Base-by-base conservation (phyloP, 140 eudicot genomes). In the Bidens hawaiensis region DNA sequence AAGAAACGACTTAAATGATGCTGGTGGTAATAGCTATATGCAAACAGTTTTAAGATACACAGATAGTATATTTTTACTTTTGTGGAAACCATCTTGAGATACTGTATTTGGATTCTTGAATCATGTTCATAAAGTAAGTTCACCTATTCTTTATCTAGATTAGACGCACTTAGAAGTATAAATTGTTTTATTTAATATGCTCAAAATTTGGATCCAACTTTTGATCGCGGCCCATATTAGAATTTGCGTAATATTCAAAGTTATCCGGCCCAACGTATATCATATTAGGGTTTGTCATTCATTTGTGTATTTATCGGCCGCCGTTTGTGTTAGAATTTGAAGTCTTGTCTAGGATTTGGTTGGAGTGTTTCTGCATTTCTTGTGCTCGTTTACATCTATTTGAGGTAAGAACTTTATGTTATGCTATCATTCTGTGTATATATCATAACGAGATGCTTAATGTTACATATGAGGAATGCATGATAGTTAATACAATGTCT, bases 141-240 rank as follows among this genome's bases (percentile, higher is more conserved):
- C 30, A 17, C 40, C 59, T 17, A 24, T 36, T 11, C 17, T 1
- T 46, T 46, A 5, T 47, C 52, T 15, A 23, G 7, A 15, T 3
- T 17, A 22, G 15, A 64, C 22, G n/a, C 31, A 10, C 41, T 41
- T 68, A 41, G 34, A 52, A 68, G 65, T 17, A 46, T 41, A 24
- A 27, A 55, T 55, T 26, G 53, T 52, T 16, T 41, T 40, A 41
- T 61, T 68, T 56, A 42, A 55, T 42, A 24, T 10, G 12, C 14
- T 19, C 15, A 26, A 68, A 26, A 22, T 8, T 34, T 24, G 28
- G 52, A 23, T 66, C 62, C 71, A 36, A 16, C 18, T 52, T 65
- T 21, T 23, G 28, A 17, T 15, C 6, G 18, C 60, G 30, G 63
- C 72, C 72, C 72, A 66, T 30, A 14, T 65, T 38, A 60, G 33